A percentile compares a stretch with the other conserved stretches of the same genome.
Conservation (phyloP, 75 land plant genomes). For the Chamaecyparis obtusa region DNA sequence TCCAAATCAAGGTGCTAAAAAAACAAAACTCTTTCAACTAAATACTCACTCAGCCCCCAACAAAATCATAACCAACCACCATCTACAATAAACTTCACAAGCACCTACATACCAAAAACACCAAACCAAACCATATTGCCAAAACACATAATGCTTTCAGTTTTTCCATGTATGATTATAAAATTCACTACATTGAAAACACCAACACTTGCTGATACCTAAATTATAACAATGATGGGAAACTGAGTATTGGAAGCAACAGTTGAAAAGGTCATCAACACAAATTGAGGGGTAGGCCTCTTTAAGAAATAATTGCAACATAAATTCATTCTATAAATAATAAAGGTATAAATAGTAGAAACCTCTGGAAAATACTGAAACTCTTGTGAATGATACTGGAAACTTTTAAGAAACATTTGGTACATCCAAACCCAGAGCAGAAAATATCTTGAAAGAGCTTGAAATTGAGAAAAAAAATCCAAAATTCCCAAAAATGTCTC, state of each 20-base stretch:
- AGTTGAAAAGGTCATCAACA: not conserved
- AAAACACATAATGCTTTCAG: not conserved
- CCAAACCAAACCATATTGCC: not conserved
- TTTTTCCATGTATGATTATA: not conserved
- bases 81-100: not conserved
- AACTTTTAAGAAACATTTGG: not conserved
- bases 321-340: not conserved
- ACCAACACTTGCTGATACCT: not conserved
- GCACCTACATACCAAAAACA: not conserved
- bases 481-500: not conserved
- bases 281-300: not conserved
- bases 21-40: not conserved
- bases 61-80: not conserved
- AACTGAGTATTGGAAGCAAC: not conserved
- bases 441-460: not conserved
- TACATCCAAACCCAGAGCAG: not conserved
- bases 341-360: not conserved
- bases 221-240: not conserved
- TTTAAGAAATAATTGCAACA: not conserved
- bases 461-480: not conserved
- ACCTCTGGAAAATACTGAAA: not conserved
- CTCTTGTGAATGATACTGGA: not conserved
- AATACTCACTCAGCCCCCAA: too few species aligned
- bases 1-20: not conserved
- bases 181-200: not conserved